These are phyloP conservation scores for Apophysomyces trapeziformis DNA, from an alignment of 371 early-diverging fungal species.

Conservation along the genomic window DNA sequence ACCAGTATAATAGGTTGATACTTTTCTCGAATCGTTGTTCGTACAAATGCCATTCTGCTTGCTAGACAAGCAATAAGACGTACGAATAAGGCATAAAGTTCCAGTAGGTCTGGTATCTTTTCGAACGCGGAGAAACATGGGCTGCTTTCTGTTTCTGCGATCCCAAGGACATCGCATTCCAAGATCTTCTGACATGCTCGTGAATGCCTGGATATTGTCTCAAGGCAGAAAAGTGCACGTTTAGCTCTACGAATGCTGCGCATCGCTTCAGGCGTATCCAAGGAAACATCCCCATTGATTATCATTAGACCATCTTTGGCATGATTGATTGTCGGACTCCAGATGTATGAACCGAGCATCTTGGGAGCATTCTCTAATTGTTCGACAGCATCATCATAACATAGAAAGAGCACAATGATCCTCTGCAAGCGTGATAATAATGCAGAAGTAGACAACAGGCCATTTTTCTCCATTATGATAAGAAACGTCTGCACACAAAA, in stretches of 20 bases:
- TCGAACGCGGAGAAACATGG: constrained; percentile 9
- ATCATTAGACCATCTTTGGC: constrained; percentile 25
- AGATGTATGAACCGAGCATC: constrained; percentile 23
- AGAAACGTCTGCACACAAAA: constrained; percentile 27
- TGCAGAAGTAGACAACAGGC: constrained; percentile 2
- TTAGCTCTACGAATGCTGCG: constrained; percentile 28
- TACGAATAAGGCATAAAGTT: constrained; percentile 27
- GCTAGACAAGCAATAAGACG: constrained; percentile 34
- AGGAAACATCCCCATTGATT: background rate
- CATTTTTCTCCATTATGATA: constrained; percentile 12
- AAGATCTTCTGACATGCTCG: constrained; percentile 34
- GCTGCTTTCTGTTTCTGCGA: constrained; percentile 17
- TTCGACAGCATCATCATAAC: constrained; percentile 32
- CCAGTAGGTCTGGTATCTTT: constrained; percentile 7
- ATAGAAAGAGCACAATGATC: constrained; percentile 29
- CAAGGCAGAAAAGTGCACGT: constrained; percentile 28
- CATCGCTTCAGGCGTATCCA: background rate
- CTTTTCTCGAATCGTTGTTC: constrained; percentile 29
- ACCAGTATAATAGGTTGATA: constrained; percentile 24
- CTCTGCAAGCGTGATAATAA: constrained; percentile 22
- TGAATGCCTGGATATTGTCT: constrained; percentile 17
- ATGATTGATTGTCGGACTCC: constrained; percentile 32
- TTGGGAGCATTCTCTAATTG: constrained; percentile 26
- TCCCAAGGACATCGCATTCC: constrained; percentile 25
- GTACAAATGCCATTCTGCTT: constrained; percentile 31